Evolutionary conservation across 2,329 filamentous ascomycete species (phyloP).

Genomic region (Diplodia intermedia): DNA sequence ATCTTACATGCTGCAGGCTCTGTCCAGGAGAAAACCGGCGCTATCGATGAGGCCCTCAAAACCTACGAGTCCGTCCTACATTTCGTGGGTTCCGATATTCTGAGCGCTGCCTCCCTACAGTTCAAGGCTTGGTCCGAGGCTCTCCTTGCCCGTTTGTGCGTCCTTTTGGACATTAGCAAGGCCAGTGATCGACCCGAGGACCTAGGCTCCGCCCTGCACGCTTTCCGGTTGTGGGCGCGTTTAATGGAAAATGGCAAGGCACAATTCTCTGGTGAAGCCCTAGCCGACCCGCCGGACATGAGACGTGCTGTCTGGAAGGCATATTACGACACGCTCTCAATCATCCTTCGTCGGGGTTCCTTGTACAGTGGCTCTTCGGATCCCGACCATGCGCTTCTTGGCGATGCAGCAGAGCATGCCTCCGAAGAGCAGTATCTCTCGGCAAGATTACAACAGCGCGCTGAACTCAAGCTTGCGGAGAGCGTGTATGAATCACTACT

Average conservation of each 20-base stretch:
- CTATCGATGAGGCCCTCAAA: slow-evolving; percentile 64
- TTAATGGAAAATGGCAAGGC: slow-evolving; percentile 61
- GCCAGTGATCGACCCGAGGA: slow-evolving; percentile 41
- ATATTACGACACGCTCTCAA: slow-evolving; percentile 81
- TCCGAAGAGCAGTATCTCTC: slow-evolving; percentile 39
- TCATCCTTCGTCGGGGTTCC: slow-evolving; percentile 72
- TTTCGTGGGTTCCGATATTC: slow-evolving; percentile 65
- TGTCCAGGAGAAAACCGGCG: slow-evolving; percentile 53
- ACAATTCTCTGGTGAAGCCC: slow-evolving; percentile 38
- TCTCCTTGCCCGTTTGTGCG: slow-evolving; percentile 75
- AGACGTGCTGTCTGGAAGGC: slow-evolving; percentile 78
- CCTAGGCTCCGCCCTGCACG: slow-evolving; percentile 49
- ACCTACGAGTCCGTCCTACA: slow-evolving; percentile 72
- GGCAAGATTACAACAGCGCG: slow-evolving; percentile 61
- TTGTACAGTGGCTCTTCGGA: slow-evolving; percentile 60
- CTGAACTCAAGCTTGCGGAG: slow-evolving; percentile 82
- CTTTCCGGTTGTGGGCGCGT: slow-evolving; percentile 69
- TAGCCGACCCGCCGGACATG: slow-evolving; percentile 36
- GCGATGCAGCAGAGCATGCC: slow-evolving; percentile 37
- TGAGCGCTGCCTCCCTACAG: slow-evolving; percentile 59
- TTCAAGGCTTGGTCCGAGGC: slow-evolving; percentile 80
- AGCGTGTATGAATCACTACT: slow-evolving; percentile 79
- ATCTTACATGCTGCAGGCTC: slow-evolving; percentile 47
- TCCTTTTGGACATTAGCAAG: slow-evolving; percentile 69
- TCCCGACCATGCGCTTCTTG: slow-evolving; percentile 33